Percentiles rank a stretch among this genome's conserved stretches.
phyloP scores from a whole-genome alignment of 306 rosid species.

The Bauhinia variegata region DNA sequence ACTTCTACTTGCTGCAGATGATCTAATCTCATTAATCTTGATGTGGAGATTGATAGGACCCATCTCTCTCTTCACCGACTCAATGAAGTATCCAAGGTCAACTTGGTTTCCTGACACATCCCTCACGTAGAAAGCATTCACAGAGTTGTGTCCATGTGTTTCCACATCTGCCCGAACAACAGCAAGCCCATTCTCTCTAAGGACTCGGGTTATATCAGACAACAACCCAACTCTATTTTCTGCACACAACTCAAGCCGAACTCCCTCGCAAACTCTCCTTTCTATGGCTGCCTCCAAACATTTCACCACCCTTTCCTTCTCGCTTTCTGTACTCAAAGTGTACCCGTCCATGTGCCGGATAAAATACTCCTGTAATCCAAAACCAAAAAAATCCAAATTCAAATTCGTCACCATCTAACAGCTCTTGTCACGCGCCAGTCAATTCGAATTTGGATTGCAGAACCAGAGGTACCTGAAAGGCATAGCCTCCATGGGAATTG shows the following conservation, averaged over 20 bases:
- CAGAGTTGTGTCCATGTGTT: constrained; percentile 63
- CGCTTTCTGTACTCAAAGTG: constrained; percentile 65
- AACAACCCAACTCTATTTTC: constrained; percentile 62
- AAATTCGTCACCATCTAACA: no score
- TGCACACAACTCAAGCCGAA: constrained; percentile 59
- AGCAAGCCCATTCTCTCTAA: constrained; percentile 64
- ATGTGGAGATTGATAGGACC: constrained; percentile 54
- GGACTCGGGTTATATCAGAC: constrained; percentile 66
- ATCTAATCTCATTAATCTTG: constrained; percentile 34
- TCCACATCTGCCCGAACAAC: constrained; percentile 71
- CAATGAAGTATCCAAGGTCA: constrained; percentile 54
- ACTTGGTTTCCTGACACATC: constrained; percentile 66
- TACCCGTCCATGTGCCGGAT: constrained; percentile 73
- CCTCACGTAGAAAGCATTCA: constrained; percentile 65
- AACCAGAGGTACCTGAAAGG: constrained; percentile 80
- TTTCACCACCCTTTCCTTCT: constrained; percentile 60
- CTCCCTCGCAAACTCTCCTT: constrained; percentile 69
- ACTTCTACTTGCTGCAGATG: no score
- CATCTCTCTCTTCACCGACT: constrained; percentile 64
- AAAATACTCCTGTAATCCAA: constrained; percentile 56
- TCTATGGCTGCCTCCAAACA: constrained; percentile 72
- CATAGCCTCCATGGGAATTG: constrained; percentile 43
- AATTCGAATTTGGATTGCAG: no score
- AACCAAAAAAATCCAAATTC: no score
- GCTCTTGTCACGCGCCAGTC: no score